Conservation (phyloP, 2,329 filamentous ascomycete genomes). For the Hypocreales sp. region DNA sequence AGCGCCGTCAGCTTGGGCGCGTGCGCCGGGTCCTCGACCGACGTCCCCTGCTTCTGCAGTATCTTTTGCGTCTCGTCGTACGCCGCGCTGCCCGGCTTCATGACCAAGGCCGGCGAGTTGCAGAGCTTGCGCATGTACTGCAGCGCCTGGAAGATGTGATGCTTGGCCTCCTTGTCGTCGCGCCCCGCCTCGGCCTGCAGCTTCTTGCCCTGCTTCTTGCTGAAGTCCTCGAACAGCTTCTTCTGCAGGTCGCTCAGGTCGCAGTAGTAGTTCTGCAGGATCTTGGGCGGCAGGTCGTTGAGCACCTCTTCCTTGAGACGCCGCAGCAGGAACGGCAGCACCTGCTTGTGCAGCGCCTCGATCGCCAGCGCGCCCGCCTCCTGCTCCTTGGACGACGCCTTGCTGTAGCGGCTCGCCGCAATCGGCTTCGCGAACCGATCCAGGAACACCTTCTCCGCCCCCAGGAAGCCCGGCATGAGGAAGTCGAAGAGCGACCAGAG, state of each 20-base stretch:
- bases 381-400: constrained; percentile 96
- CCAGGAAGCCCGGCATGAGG: constrained; percentile 95
- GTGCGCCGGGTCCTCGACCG: constrained; percentile 70
- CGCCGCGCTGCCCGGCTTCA: constrained; percentile 83
- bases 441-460: constrained; percentile 86
- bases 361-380: constrained; percentile 92
- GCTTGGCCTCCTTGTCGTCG: constrained; percentile 84
- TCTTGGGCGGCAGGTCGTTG: constrained; percentile 93
- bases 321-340: constrained; percentile 86
- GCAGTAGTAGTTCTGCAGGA: constrained; percentile 98
- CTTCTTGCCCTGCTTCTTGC: constrained; percentile 80
- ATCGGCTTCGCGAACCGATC: constrained; percentile 93
- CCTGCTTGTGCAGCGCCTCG: constrained; percentile 96
- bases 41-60: constrained; percentile 63
- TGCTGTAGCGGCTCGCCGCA: constrained; percentile 84
- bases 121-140: constrained; percentile 99
- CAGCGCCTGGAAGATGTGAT: constrained; percentile 96
- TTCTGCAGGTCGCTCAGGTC: constrained; percentile 90
- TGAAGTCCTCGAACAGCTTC: constrained; percentile 93
- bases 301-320: constrained; percentile 96
- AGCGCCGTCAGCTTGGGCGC: constrained; percentile 87
- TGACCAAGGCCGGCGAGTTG: constrained; percentile 90
- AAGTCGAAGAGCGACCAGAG: constrained; percentile 98
- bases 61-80: constrained; percentile 79
- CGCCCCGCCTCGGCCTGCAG: constrained; percentile 70